Evolutionary conservation across 2,329 filamentous ascomycete genomes (phyloP).

Genomic region (Colletotrichum sp.): DNA sequence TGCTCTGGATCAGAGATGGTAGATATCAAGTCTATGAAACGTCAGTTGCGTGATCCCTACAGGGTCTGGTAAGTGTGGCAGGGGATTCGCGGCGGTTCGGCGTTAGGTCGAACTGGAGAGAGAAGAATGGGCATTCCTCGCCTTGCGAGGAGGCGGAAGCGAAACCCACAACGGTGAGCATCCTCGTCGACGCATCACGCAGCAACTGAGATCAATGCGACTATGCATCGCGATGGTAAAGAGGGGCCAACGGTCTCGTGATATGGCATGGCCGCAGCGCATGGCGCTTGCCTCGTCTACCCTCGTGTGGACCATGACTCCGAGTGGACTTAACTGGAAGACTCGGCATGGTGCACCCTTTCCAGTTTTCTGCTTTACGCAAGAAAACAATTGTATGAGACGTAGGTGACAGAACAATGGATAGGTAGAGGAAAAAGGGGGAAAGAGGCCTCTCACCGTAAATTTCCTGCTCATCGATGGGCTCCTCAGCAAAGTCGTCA

Average conservation of each 20-base stretch:
- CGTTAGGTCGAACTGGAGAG: neutral
- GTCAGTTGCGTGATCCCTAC: conserved; percentile 35
- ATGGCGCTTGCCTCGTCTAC: neutral
- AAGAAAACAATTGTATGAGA: neutral
- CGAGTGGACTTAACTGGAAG: neutral
- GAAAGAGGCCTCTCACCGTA: conserved; percentile 66
- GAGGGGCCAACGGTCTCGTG: neutral
- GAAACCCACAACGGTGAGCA: neutral
- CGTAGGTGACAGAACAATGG: neutral
- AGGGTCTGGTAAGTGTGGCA: neutral
- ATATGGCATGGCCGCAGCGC: neutral
- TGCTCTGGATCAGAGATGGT: conserved; percentile 97
- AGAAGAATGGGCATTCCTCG: neutral
- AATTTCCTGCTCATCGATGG: conserved; percentile 96
- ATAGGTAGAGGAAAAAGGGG: neutral
- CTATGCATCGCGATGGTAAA: neutral
- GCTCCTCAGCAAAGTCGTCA: conserved; percentile 72
- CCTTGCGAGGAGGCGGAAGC: neutral
- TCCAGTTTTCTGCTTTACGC: neutral
- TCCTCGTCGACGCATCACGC: neutral
- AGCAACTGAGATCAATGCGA: neutral
- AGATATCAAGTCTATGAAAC: conserved; percentile 79
- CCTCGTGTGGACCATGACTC: neutral
- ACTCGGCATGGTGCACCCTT: neutral
- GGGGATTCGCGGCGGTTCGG: neutral